Conservation (phyloP, 805 yeast species). For the Wickerhamiella hasegawae region DNA sequence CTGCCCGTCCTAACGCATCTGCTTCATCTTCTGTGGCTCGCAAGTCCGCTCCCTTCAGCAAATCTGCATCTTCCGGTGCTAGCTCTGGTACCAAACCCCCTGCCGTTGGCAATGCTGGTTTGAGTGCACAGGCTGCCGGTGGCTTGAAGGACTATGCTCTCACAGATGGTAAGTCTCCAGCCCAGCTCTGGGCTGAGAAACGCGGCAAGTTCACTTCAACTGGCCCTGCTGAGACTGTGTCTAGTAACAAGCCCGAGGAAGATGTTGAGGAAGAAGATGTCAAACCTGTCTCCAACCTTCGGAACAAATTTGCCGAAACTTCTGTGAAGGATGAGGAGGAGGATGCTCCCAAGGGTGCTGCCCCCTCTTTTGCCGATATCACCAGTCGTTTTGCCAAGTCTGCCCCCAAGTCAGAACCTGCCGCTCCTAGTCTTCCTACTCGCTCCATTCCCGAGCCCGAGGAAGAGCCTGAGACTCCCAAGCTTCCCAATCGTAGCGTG, state of each 20-base stretch:
- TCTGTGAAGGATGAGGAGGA: slow-evolving; percentile 10
- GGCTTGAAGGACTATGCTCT: slow-evolving; percentile 38
- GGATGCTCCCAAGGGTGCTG: slow-evolving; percentile 5
- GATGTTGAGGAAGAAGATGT: slow-evolving; percentile 4
- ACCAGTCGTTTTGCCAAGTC: slow-evolving; percentile 16
- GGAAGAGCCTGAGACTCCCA: slow-evolving; percentile 12
- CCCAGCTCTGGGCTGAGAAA: slow-evolving; percentile 90
- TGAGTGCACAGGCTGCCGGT: slow-evolving; percentile 27
- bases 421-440: slow-evolving; percentile 15
- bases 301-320: slow-evolving; percentile 7
- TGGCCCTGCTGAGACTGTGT: slow-evolving; percentile 3
- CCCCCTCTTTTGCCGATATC: slow-evolving; percentile 17
- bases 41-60: slow-evolving; percentile 11
- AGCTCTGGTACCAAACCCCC: slow-evolving; percentile 7
- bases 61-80: slow-evolving; percentile 22
- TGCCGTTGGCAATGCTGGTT: too few species aligned
- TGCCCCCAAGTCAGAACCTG: slow-evolving; percentile 9
- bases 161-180: slow-evolving; percentile 76
- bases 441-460: slow-evolving; percentile 9
- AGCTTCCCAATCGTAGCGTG: slow-evolving; percentile 11
- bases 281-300: slow-evolving; percentile 9
- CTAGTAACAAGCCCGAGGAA: not conserved
- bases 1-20: slow-evolving; percentile 20
- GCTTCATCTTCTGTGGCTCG: slow-evolving; percentile 12
- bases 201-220: slow-evolving; percentile 34